Evolutionary conservation across 2,329 filamentous ascomycete species (phyloP).

Genomic region (Leptosphaerulina australis): DNA sequence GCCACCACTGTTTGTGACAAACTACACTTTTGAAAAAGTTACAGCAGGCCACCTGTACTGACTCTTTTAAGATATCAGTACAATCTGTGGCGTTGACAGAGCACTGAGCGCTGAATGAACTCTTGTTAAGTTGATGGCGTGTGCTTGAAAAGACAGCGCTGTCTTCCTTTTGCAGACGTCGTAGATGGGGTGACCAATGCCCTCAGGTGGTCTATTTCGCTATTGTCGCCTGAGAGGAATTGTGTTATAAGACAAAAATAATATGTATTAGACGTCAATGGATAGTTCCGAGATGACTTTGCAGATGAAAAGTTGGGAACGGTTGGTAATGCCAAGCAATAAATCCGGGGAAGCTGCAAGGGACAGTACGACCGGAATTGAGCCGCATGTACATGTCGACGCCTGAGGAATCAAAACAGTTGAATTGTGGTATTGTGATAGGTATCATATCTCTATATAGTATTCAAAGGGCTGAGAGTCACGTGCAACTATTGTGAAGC

Average conservation of each 20-base stretch:
- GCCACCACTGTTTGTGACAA: background rate
- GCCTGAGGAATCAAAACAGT: background rate
- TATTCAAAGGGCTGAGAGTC: background rate
- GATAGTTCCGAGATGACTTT: conserved; percentile 22
- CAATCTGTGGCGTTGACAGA: background rate
- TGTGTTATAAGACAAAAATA: background rate
- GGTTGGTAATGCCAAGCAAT: conserved; percentile 27
- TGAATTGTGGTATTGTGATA: background rate
- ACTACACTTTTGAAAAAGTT: no score
- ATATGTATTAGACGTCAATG: background rate
- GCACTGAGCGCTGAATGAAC: background rate
- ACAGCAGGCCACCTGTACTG: no score
- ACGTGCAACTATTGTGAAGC: background rate
- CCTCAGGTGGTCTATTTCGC: no score
- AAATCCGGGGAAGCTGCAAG: conserved; percentile 28
- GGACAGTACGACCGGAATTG: conserved; percentile 19
- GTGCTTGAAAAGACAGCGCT: conserved; percentile 3
- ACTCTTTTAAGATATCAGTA: no score
- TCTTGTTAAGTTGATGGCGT: background rate
- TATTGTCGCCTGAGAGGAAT: background rate
- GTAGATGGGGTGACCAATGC: no score
- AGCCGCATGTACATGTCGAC: conserved; percentile 24
- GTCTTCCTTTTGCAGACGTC: background rate
- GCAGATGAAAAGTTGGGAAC: conserved; percentile 24
- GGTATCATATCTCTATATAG: background rate